These are phyloP conservation scores for Emydomyces testavorans DNA, from an alignment of 2,329 filamentous ascomycete species.

Conservation along the genomic window DNA sequence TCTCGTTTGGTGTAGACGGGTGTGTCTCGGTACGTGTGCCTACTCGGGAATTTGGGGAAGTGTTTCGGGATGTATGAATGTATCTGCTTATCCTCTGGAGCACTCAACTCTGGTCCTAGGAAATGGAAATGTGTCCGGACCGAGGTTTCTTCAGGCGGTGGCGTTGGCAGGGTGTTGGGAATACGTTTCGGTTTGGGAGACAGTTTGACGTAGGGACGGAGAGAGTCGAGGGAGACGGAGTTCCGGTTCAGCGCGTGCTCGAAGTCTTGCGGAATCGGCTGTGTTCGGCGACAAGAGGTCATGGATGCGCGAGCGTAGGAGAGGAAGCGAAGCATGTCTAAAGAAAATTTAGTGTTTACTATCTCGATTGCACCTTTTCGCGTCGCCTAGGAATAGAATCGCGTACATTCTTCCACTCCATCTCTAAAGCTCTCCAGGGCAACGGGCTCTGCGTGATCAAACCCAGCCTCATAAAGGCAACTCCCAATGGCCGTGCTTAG, in stretches of 20 bases:
- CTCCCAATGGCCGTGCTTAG: slow-evolving; percentile 45
- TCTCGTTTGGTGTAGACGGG: slow-evolving; percentile 49
- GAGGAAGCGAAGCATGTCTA: slow-evolving; percentile 46
- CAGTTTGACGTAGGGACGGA: slow-evolving; percentile 27
- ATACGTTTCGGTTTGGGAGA: slow-evolving; percentile 27
- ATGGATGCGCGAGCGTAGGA: slow-evolving; percentile 47
- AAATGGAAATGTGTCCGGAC: slow-evolving; percentile 31
- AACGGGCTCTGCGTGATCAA: slow-evolving; percentile 43
- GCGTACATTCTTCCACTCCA: slow-evolving; percentile 49
- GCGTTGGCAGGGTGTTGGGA: slow-evolving; percentile 26
- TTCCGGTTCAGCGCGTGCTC: slow-evolving; percentile 34
- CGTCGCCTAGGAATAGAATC: slow-evolving; percentile 1
- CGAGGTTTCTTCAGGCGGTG: slow-evolving; percentile 31
- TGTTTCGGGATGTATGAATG: slow-evolving; percentile 47
- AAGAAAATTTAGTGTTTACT: slow-evolving; percentile 18
- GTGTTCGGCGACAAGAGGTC: slow-evolving; percentile 44
- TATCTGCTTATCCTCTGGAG: slow-evolving; percentile 36
- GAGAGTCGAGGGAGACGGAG: slow-evolving; percentile 25
- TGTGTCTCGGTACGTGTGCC: slow-evolving; percentile 52
- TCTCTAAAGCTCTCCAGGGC: slow-evolving; percentile 47
- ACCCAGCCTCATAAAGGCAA: slow-evolving; percentile 42
- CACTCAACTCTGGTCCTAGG: slow-evolving; percentile 43
- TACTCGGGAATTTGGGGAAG: slow-evolving; percentile 51
- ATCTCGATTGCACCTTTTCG: not conserved
- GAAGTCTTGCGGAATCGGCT: slow-evolving; percentile 50